Evolutionary conservation across 345 rosid genomes (phyloP).

Genomic region (Nephelium lappaceum): DNA sequence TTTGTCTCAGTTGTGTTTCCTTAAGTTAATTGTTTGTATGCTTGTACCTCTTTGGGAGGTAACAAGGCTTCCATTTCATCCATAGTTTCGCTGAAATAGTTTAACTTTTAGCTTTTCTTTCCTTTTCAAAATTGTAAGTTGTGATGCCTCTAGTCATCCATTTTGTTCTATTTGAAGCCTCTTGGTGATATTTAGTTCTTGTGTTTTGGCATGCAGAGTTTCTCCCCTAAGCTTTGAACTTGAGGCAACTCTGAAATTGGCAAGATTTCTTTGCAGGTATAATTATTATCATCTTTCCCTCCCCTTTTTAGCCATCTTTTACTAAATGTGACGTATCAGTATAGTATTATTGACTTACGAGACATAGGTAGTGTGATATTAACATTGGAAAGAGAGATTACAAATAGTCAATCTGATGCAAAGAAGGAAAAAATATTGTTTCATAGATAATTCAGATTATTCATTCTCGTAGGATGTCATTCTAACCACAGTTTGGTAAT

Average conservation of each 20-base stretch:
- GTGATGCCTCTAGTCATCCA: neutral
- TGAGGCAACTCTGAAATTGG: conserved; percentile 90
- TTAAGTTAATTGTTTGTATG: neutral
- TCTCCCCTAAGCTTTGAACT: conserved; percentile 98
- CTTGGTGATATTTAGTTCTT: conserved; percentile 16
- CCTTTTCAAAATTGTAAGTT: neutral
- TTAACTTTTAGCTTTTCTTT: neutral
- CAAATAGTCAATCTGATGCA: neutral
- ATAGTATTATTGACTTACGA: neutral
- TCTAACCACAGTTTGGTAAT: neutral
- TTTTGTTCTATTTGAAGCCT: conserved; percentile 7
- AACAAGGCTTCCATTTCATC: conserved; percentile 10
- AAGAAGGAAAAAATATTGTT: neutral
- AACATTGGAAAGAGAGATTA: neutral
- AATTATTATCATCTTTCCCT: neutral
- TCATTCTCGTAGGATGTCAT: neutral
- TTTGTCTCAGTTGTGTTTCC: neutral
- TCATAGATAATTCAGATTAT: neutral
- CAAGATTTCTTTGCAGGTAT: conserved; percentile 98
- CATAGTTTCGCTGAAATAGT: neutral
- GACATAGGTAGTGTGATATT: neutral
- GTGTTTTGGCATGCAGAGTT: conserved; percentile 61
- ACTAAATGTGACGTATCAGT: neutral
- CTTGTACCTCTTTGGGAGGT: neutral
- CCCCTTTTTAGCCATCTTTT: neutral